Evolutionary conservation across 2,329 filamentous ascomycete genomes (phyloP), one percentile per base, ranked within the genome.

Genomic region (Venturia oleaginea): DNA sequence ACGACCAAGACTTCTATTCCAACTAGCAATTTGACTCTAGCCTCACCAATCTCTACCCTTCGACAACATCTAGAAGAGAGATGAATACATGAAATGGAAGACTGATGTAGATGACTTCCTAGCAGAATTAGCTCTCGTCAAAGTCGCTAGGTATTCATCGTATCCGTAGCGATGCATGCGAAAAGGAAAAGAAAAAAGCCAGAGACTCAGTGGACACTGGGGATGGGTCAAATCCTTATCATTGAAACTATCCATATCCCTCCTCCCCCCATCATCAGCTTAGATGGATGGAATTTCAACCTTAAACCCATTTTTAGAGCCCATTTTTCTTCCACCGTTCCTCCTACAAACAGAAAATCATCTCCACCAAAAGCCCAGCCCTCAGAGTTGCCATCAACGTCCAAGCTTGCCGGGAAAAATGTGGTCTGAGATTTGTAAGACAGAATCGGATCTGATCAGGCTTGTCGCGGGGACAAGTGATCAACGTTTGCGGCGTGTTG

Each of bases 201-300:
- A n/a, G 38, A 17, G 8, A 4, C 8, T 15, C 13, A 40, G 10
- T 40, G 17, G 38, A 15, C 38, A 40, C 38, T 4, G 8, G 46
- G 10, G 8, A 19, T 57, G 10, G 51, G 51, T 57, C 27, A 57
- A 11, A 34, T 57, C 30, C 30, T 57, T 57, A 10, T 34, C 51
- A 57, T 57, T 57, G 51, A 57, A 57, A 57, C 27, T 57, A 57
- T 57, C 51, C n/a, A n/a, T 57, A n/a, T 22, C 30, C n/a, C 17
- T 34, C 51, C 30, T 34, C 19, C 30, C 48, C 19, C 30, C 51
- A 11, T 57, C 15, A 57, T 22, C 17, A 32, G 24, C 3, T 27
- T 30, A 37, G 30, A 57, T 57, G n/a, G n/a, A n/a, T n/a, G n/a
- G n/a, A 57, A 4, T 34, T 11, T 6, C 51, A 57, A 57, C 51